phyloP scores from a whole-genome alignment of 257 asterid genomes.

The Solanum appendiculatum region DNA sequence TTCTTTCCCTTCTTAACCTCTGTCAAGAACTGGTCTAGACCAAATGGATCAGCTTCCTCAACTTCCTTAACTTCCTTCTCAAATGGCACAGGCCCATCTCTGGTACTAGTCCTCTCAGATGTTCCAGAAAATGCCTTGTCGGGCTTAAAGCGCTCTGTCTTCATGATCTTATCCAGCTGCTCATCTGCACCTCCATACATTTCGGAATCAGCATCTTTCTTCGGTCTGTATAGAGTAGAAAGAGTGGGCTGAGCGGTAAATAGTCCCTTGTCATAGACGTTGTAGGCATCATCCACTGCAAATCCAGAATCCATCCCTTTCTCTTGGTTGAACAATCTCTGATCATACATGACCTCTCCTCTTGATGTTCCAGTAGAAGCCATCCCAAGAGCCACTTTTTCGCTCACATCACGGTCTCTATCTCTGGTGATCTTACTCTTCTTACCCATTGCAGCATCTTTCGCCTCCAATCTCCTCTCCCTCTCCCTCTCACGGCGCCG shows the following conservation, averaged over 20 bases:
- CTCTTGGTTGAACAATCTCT: constrained; percentile 86
- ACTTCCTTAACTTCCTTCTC: constrained; percentile 35
- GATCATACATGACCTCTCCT: constrained; percentile 82
- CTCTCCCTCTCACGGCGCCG: constrained; percentile 78
- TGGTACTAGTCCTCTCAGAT: constrained; percentile 50
- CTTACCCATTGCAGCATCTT: constrained; percentile 86
- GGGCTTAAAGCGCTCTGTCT: constrained; percentile 77
- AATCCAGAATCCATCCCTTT: constrained; percentile 91
- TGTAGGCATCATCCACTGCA: constrained; percentile 68
- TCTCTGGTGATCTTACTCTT: constrained; percentile 82
- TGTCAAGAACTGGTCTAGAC: constrained; percentile 76
- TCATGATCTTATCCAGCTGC: constrained; percentile 78
- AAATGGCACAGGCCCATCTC: constrained; percentile 80
- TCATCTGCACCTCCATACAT: constrained; percentile 85
- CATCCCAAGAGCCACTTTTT: constrained; percentile 87
- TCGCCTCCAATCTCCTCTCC: constrained; percentile 84
- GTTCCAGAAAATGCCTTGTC: constrained; percentile 70
- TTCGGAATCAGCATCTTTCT: constrained; percentile 71
- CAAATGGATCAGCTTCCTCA: constrained; percentile 85
- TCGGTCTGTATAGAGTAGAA: constrained; percentile 71
- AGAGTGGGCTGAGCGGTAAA: constrained; percentile 62
- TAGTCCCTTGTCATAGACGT: constrained; percentile 73
- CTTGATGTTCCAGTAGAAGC: constrained; percentile 41
- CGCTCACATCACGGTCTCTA: constrained; percentile 83
- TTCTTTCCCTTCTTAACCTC: constrained; percentile 88